Evolutionary conservation across 805 yeast genomes (phyloP), one percentile per base, ranked within the genome.

Genomic region (Saccharomycopsis malanga): DNA sequence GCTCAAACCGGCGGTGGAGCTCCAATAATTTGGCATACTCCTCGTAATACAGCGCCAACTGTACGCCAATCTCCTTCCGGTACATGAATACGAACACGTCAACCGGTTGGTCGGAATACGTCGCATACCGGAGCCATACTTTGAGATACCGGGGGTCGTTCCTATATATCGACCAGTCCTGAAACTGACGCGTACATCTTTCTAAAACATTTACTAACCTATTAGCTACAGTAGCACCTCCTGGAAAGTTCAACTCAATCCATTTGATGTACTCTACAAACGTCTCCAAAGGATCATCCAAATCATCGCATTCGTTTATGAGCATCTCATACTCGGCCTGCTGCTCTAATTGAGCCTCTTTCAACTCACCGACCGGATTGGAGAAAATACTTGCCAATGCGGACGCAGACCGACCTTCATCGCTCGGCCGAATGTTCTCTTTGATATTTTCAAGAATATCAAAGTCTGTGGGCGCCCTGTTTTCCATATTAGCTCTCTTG

Each of bases 241-340:
- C 94, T 0, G 89, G 86, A 57, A 64, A 80, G 53, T 66, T 73
- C 29, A 71, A 70, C 49, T 73, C 77, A 9, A 77, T 73, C 95
- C 95, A 87, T n/a, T 69, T 60, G 10, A 88, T 68, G 56, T 86
- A 88, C 17, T 81, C 81, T n/a, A 87, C 53, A 61, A 73, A 87
- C 1, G 79, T 76, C 52, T 84, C 87, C 20, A 88, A 60, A 0
- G 96, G 96, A 61, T 89, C 96, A 64, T 88, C 96, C 36, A 79
- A 61, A 14, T 80, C 87, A 3, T 77, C 82, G 5, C 77, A 53
- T 1, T 68, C 67, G 7, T 59, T 58, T 12, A 88, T 58, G n/a
- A 61, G 63, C 2, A 57, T 56, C 57, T 85, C 94, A 53, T 74
- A 72, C 34, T 59, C 58, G 9, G 64, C 60, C 39, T 81, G 60